Evolutionary conservation across 306 rosid genomes (phyloP), one percentile per base, ranked within the genome.

Genomic region (Prinsepia uniflora): DNA sequence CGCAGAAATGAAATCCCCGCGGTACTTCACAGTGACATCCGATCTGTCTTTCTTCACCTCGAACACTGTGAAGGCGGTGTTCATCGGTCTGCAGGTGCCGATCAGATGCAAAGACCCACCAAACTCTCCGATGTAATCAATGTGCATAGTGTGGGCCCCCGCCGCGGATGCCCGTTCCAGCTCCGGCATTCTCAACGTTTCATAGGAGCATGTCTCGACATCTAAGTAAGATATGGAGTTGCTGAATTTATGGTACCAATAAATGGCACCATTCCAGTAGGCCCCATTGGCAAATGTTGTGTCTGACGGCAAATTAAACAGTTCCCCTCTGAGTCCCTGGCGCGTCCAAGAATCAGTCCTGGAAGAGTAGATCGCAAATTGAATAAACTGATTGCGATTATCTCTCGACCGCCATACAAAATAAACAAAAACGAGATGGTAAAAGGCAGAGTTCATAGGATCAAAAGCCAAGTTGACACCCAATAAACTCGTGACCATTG

Each of bases 251-350:
- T 63, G 57, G 50, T 53, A 7, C 84, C 84, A 63, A 24, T 68
- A 78, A 30, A 81, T 40, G 4, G 70, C 75, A 8, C 73, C 81
- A 18, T 81, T 77, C 65, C 79, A 81, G 59, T 68, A 56, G 19
- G 62, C 79, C 5, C 79, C 84, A 13, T 15, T 24, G 19, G 24
- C 54, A 20, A 81, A 76, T 43, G n/a, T 57, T 62, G 68, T 65
- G 14, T 42, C 64, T 3, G 10, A 15, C 1, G 74, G 74, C 20
- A 66, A 67, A 15, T 7, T 48, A 39, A 64, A 56, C 62, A 36
- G 36, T 53, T 42, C n/a, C 22, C 68, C 30, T 24, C 30, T 24
- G 30, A 24, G 30, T 24, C 30, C 30, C 30, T 24, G 30, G 30
- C 30, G 12, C 13, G 13, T 81, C 84, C 84, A 81, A 22, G 59